These are phyloP conservation scores for Irpex sp. DNA, from an alignment of 1,284 basidiomycete species.

Conservation along the genomic window DNA sequence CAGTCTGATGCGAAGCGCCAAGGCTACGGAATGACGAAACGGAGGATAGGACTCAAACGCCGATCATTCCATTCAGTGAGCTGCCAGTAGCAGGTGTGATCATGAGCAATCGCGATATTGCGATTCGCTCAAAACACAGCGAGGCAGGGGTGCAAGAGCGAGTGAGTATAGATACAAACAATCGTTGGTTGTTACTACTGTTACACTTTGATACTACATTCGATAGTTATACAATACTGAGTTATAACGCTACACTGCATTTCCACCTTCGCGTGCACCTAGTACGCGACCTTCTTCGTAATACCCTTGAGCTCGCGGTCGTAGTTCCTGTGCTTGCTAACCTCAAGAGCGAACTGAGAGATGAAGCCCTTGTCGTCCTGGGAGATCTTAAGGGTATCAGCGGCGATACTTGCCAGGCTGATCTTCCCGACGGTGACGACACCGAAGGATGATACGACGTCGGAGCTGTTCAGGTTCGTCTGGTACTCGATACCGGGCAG, in stretches of 20 bases:
- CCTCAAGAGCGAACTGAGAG: constrained; percentile 55
- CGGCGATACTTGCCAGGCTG: constrained; percentile 32
- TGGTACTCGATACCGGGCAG: constrained; percentile 42
- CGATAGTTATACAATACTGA: no score
- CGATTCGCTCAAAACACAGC: no score
- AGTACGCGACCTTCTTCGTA: constrained; percentile 52
- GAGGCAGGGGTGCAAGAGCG: no score
- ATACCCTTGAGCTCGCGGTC: constrained; percentile 59
- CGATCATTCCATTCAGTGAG: no score
- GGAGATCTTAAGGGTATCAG: constrained; percentile 42
- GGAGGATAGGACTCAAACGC: no score
- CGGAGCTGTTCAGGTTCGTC: constrained; percentile 30
- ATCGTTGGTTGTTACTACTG: no score
- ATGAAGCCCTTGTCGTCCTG: constrained; percentile 48
- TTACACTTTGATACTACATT: no score
- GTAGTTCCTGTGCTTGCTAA: constrained; percentile 63
- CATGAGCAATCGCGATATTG: no score
- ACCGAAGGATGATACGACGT: constrained; percentile 52
- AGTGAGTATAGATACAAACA: no score
- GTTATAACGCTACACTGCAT: no score
- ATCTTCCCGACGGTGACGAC: constrained; percentile 58
- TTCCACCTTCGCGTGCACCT: constrained; percentile 15
- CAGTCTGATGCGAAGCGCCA: not conserved
- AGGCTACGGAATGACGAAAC: not conserved
- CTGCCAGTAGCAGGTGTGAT: no score